Evolutionary conservation across 371 early-diverging fungal species (phyloP).

Genomic region (Mucor circinelloides): DNA sequence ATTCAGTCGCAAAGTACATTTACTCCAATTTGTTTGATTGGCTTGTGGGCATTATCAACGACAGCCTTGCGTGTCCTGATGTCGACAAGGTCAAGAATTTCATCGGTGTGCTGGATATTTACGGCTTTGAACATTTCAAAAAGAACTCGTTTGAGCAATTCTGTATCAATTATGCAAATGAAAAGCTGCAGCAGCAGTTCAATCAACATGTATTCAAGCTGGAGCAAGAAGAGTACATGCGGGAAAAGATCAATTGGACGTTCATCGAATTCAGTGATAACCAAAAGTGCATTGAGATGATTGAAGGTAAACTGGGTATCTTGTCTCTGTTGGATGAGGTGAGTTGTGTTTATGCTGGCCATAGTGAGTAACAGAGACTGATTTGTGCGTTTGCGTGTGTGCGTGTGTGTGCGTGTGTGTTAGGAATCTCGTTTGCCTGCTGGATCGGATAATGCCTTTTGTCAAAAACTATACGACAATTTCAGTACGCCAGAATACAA

Average conservation of each 20-base stretch:
- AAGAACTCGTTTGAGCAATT: slow-evolving; percentile 99
- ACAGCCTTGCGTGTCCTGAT: slow-evolving; percentile 68
- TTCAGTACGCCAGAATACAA: slow-evolving; percentile 70
- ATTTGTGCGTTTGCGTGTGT: not conserved
- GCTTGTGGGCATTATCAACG: slow-evolving; percentile 85
- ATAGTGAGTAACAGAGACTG: not conserved
- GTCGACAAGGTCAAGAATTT: slow-evolving; percentile 55
- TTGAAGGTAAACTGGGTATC: slow-evolving; percentile 96
- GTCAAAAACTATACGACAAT: slow-evolving; percentile 85
- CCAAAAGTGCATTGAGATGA: slow-evolving; percentile 97
- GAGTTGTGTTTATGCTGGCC: not conserved
- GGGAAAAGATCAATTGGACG: slow-evolving; percentile 91
- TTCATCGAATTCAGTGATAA: slow-evolving; percentile 98
- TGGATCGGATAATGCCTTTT: slow-evolving; percentile 80
- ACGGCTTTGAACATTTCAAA: slow-evolving; percentile 96
- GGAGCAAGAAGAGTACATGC: slow-evolving; percentile 95
- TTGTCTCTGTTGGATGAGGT: slow-evolving; percentile 95
- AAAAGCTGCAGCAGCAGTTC: slow-evolving; percentile 97
- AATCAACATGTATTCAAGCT: slow-evolving; percentile 74
- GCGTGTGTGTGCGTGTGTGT: not conserved
- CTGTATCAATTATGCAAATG: slow-evolving; percentile 98
- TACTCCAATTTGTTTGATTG: slow-evolving; percentile 94
- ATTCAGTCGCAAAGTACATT: slow-evolving; percentile 93
- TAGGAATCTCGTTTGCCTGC: slow-evolving; percentile 88
- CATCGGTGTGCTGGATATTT: slow-evolving; percentile 96